Conservation (phyloP, 768 basidiomycete genomes). For the Trametes villosa region DNA sequence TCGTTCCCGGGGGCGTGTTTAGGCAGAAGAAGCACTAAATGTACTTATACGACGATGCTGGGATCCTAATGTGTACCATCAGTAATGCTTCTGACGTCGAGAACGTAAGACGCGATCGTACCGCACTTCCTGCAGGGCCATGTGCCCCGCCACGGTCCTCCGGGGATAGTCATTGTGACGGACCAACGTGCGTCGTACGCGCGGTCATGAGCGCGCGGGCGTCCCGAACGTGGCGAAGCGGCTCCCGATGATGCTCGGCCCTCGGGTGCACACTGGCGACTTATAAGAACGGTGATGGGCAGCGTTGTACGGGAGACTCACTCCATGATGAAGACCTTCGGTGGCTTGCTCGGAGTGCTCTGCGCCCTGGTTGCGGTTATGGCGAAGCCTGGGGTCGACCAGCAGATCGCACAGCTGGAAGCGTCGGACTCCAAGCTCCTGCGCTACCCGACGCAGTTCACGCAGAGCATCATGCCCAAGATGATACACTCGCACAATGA, state of each 20-base stretch:
- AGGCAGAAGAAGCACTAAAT: background rate
- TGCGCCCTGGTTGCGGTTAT: background rate
- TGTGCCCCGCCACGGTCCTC: background rate
- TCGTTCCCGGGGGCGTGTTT: background rate
- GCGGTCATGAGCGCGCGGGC: slow-evolving; percentile 8
- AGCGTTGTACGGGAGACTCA: too few species aligned
- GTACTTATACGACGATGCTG: background rate
- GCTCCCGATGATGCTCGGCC: too few species aligned
- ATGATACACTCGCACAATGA: slow-evolving; percentile 60
- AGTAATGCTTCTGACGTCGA: background rate
- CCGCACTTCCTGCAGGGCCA: background rate
- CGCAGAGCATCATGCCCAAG: slow-evolving; percentile 52
- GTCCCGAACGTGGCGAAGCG: too few species aligned
- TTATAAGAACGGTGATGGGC: too few species aligned
- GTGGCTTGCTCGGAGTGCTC: background rate
- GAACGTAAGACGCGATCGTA: slow-evolving; percentile 1
- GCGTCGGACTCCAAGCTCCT: slow-evolving; percentile 43
- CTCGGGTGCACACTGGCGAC: too few species aligned
- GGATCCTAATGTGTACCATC: background rate
- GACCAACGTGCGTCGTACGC: slow-evolving; percentile 17
- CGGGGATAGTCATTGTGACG: background rate
- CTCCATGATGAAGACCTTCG: slow-evolving; percentile 9
- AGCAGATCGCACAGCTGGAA: slow-evolving; percentile 26
- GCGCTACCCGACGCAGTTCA: slow-evolving; percentile 51
- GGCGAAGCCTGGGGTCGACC: slow-evolving; percentile 26